These are phyloP conservation scores for Bocquillonia castaneifolia DNA, from an alignment of 441 rosid species.

Conservation along the genomic window DNA sequence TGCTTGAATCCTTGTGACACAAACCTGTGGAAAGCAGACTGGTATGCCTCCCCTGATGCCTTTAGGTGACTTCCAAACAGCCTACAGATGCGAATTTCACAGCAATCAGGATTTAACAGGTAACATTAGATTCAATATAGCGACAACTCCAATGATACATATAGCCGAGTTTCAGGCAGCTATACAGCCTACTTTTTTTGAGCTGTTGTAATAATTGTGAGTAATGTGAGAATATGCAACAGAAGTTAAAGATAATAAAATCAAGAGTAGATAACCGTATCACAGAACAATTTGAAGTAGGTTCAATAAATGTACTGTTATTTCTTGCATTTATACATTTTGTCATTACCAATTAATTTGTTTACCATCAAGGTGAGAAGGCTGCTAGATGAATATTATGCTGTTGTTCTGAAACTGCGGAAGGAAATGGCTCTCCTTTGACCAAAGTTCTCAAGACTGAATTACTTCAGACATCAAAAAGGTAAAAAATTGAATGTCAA, in stretches of 20 bases:
- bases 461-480: background rate
- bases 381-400: background rate
- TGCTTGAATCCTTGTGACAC: slow-evolving; percentile 23
- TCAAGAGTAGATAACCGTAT: background rate
- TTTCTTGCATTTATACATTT: background rate
- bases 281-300: background rate
- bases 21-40: slow-evolving; percentile 93
- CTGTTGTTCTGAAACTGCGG: slow-evolving; percentile 3
- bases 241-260: background rate
- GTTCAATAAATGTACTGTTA: background rate
- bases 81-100: slow-evolving; percentile 37
- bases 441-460: slow-evolving; percentile 4
- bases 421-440: background rate
- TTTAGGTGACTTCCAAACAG: slow-evolving; percentile 63
- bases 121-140: background rate
- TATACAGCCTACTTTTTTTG: background rate
- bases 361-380: slow-evolving; percentile 3
- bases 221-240: background rate
- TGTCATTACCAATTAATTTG: slow-evolving; percentile 7
- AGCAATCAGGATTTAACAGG: background rate
- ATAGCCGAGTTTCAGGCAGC: background rate
- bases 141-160: slow-evolving; percentile 1
- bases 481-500: background rate
- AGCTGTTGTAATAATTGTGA: background rate
- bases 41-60: slow-evolving; percentile 90